Percentiles rank a stretch among this genome's conserved stretches.
Conservation (phyloP, 78 protist species). For the Isochrysis galbana region DNA sequence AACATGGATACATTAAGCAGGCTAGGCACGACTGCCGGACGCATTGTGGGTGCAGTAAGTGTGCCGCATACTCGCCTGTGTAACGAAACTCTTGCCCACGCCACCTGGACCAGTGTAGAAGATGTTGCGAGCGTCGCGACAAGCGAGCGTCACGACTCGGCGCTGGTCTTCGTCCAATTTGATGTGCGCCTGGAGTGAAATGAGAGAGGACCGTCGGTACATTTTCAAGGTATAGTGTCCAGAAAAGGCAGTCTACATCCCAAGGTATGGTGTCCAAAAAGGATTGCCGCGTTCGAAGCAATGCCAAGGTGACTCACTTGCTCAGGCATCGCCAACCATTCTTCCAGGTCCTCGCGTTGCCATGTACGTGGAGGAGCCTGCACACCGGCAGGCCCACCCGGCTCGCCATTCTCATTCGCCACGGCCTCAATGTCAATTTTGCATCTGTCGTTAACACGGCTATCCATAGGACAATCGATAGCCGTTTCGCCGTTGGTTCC, state of each 20-base stretch:
- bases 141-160: not conserved
- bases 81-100: not conserved
- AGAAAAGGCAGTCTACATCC: not conserved
- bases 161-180: not conserved
- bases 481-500: not conserved
- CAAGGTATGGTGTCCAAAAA: too few relatives aligned
- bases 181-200: not conserved
- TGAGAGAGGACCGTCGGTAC: not conserved
- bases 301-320: too few relatives aligned
- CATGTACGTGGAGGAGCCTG: not conserved
- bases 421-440: not conserved
- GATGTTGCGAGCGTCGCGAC: not conserved
- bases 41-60: too few relatives aligned
- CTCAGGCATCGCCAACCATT: not conserved
- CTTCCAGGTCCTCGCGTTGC: not conserved
- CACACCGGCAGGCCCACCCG: too few relatives aligned
- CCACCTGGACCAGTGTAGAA: conserved; percentile 31
- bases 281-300: too few relatives aligned
- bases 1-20: not conserved
- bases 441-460: not conserved
- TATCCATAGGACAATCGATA: not conserved
- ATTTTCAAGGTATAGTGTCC: not conserved
- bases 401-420: too few relatives aligned
- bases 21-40: too few relatives aligned
- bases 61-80: not conserved